Conservation (phyloP, 306 rosid genomes). For the Canavalia ensiformis region DNA sequence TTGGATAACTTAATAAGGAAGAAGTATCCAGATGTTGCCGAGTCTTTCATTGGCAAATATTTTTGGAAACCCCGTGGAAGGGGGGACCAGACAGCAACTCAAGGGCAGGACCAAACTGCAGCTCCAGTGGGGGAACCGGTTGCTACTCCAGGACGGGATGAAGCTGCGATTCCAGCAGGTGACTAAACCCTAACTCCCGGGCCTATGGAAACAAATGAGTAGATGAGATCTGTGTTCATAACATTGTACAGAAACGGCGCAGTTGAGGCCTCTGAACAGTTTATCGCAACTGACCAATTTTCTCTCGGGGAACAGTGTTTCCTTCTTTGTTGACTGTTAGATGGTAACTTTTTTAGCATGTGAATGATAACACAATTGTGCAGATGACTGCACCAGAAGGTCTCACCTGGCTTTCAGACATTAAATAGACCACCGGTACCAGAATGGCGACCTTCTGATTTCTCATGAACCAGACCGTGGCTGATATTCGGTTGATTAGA, state of each 20-base stretch:
- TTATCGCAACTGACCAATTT: constrained; percentile 20
- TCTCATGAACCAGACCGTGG: neutral
- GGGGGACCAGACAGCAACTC: constrained; percentile 42
- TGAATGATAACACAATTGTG: neutral
- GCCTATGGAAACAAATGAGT: constrained; percentile 43
- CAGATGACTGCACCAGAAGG: too few relatives aligned
- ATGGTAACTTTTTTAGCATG: constrained; percentile 13
- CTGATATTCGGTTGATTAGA: neutral
- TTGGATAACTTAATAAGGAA: constrained; percentile 62
- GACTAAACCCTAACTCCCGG: constrained; percentile 1
- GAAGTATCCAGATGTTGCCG: constrained; percentile 75
- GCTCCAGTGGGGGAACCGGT: constrained; percentile 17
- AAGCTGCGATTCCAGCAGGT: neutral
- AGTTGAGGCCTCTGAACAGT: constrained; percentile 32
- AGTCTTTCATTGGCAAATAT: constrained; percentile 69
- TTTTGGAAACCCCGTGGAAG: constrained; percentile 60
- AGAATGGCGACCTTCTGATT: constrained; percentile 17
- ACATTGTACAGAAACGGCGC: constrained; percentile 47
- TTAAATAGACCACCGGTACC: neutral
- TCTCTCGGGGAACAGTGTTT: constrained; percentile 34
- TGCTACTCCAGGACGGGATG: neutral
- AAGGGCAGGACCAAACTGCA: constrained; percentile 12
- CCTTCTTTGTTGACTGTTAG: constrained; percentile 12
- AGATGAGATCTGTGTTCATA: constrained; percentile 40
- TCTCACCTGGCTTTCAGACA: neutral